Evolutionary conservation across 1,284 basidiomycete genomes (phyloP).

Genomic region (Puccinia polysora): DNA sequence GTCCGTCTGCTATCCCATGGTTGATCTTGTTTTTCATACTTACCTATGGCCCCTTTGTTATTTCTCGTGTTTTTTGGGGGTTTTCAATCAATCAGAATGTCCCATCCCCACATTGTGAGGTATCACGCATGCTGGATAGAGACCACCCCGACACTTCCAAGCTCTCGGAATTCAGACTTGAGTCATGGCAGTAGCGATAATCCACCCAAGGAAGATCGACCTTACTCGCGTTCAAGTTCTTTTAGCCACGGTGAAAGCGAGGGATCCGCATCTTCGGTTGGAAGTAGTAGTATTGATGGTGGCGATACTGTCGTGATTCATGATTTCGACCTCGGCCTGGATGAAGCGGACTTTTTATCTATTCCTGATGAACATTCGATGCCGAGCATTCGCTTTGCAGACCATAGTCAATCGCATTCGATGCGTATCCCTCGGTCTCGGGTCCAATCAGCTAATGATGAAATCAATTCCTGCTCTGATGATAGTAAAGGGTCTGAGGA

Average conservation of each 20-base stretch:
- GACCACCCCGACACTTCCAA: not conserved
- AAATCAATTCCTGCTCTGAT: not conserved
- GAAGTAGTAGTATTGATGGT: constrained; percentile 13
- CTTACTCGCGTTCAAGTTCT: constrained; percentile 6
- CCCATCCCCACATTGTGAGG: constrained; percentile 38
- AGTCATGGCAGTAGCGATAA: constrained; percentile 23
- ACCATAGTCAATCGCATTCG: constrained; percentile 25
- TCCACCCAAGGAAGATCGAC: not conserved
- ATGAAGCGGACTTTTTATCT: constrained; percentile 37
- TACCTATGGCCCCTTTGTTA: not conserved
- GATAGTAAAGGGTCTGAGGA: constrained; percentile 1
- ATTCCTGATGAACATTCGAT: constrained; percentile 23
- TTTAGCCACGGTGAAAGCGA: not conserved
- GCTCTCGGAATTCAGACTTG: constrained; percentile 25
- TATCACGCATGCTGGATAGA: constrained; percentile 43
- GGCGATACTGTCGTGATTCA: constrained; percentile 30
- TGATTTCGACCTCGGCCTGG: constrained; percentile 30
- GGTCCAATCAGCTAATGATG: not conserved
- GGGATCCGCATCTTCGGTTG: constrained; percentile 6
- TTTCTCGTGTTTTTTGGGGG: not conserved
- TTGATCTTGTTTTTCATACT: not conserved
- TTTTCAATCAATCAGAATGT: constrained; percentile 16
- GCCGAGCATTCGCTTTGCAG: constrained; percentile 40
- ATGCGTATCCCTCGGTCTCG: not conserved
- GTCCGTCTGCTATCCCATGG: constrained; percentile 74